Conservation (phyloP, 2,329 filamentous ascomycete species). For the Dactylellina haptotyla region DNA sequence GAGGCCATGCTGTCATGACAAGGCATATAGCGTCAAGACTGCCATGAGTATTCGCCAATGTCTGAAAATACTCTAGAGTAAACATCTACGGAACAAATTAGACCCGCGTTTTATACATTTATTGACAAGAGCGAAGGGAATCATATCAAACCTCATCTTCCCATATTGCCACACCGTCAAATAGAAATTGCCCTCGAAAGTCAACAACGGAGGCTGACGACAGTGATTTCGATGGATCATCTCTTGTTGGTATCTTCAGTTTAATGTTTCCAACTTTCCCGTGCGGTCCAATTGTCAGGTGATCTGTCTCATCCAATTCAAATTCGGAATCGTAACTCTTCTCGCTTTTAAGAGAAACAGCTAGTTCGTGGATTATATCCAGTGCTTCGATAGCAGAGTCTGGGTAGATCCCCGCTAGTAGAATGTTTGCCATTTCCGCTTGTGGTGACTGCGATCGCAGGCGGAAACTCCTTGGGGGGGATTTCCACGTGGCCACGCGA, state of each 20-base stretch:
- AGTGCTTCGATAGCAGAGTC: background rate
- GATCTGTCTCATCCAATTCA: background rate
- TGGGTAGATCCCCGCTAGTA: background rate
- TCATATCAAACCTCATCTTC: conserved; percentile 2
- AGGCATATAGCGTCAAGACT: conserved; percentile 2
- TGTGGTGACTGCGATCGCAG: too few species aligned
- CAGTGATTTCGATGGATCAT: background rate
- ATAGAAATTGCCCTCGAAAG: background rate
- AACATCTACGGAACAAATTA: background rate
- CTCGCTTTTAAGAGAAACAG: background rate
- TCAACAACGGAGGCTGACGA: background rate
- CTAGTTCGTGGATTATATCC: background rate
- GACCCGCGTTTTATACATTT: background rate
- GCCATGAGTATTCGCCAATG: background rate
- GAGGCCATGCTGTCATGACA: conserved; percentile 3
- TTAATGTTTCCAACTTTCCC: background rate
- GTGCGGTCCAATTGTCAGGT: background rate
- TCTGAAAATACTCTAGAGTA: conserved; percentile 7
- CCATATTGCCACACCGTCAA: conserved; percentile 5
- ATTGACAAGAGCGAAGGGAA: background rate
- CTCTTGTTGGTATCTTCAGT: background rate
- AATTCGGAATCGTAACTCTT: background rate
- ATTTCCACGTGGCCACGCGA: too few species aligned
- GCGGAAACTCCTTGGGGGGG: too few species aligned
- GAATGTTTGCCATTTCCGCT: conserved; percentile 10